Base-by-base conservation (phyloP, 2,329 filamentous ascomycete species). In the Alternaria sp. region DNA sequence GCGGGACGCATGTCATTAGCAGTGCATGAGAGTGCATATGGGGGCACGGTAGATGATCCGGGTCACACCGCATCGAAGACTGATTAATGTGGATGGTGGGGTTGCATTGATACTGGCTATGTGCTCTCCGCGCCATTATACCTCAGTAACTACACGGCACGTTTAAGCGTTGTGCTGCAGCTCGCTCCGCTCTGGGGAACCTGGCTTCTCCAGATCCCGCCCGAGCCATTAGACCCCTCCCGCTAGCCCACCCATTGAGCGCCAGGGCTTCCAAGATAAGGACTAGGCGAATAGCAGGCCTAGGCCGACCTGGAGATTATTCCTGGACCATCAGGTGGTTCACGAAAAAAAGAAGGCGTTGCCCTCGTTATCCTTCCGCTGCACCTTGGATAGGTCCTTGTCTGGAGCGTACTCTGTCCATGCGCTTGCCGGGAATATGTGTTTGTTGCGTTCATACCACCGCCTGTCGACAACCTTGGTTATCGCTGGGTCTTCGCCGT, bases 381-480 rank as follows among this genome's bases (percentile, higher is more conserved):
- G 87, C 70, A 92, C 89, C 68, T 85, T 86, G 74, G 88, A 87
- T 82, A 97, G 97, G 73, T 97, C 92, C 80, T 91, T 92, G 65
- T 93, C 92, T 0, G 93, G 91, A 69, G 97, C 94, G 78, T 97
- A 99, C 67, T 97, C 92, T 72, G 94, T 93, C 96, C 96, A 99
- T 50, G 95, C 87, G 77, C 93, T 98, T 19, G 95, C 95, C 0
- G 96, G 96, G 78, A 95, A 99, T 61, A 99, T 98, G 80, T 99
- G 96, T 81, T 98, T 99, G 79, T 98, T 97, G 75, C 90, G 88
- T 83, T 97, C 93, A 79, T 97, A 99, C 96, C 96, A 99, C 64
- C 96, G 86, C 64, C 96, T 87, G 82, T 99, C 95, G 5, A 99
- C 95, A 4, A 99, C 94, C 78, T 97, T 98, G 4, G 95, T 98